Conservation (phyloP, 2,329 filamentous ascomycete species). For the Ascochyta fabae region DNA sequence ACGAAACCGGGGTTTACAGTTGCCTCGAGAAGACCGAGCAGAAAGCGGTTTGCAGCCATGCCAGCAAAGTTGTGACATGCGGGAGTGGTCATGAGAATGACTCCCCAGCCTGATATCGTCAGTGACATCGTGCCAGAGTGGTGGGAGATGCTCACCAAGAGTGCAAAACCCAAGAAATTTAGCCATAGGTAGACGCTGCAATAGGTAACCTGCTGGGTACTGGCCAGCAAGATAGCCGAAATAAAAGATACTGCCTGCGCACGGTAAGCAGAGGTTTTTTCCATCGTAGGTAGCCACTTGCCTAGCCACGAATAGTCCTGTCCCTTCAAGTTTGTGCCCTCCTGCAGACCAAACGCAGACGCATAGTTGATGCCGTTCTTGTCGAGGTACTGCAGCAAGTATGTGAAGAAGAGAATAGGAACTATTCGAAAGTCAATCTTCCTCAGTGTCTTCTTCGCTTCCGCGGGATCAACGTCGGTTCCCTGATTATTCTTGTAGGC, state of each 20-base stretch:
- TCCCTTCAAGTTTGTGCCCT: slow-evolving; percentile 54
- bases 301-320: slow-evolving; percentile 30
- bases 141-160: slow-evolving; percentile 30
- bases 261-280: background rate
- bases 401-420: slow-evolving; percentile 43
- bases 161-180: slow-evolving; percentile 54
- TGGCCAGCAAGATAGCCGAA: slow-evolving; percentile 58
- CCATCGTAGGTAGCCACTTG: background rate
- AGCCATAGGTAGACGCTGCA: slow-evolving; percentile 55
- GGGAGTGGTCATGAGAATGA: slow-evolving; percentile 52
- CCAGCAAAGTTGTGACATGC: slow-evolving; percentile 51
- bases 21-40: slow-evolving; percentile 61
- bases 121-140: background rate
- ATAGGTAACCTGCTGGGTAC: slow-evolving; percentile 52
- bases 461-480: slow-evolving; percentile 25
- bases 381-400: slow-evolving; percentile 52
- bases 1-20: slow-evolving; percentile 61
- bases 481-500: slow-evolving; percentile 38
- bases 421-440: slow-evolving; percentile 42
- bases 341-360: slow-evolving; percentile 56
- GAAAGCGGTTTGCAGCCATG: slow-evolving; percentile 51
- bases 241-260: slow-evolving; percentile 55
- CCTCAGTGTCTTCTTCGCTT: slow-evolving; percentile 38
- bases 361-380: slow-evolving; percentile 61
- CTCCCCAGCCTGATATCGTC: slow-evolving; percentile 43